Conservation (phyloP, 352 stramenopile species). For the Pseudoperonospora humuli region DNA sequence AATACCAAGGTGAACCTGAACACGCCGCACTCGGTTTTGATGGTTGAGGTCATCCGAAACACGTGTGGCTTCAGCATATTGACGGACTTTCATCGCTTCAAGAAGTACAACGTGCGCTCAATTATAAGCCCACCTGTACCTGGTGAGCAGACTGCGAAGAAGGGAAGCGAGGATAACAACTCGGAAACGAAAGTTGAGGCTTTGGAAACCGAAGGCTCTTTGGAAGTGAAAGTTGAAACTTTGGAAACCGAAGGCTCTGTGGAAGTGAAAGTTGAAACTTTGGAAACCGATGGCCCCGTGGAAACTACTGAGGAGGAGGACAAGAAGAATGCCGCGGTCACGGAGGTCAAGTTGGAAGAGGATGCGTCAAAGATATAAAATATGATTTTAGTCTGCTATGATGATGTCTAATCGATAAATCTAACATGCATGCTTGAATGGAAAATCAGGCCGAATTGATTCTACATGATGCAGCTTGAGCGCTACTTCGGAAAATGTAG, state of each 20-base stretch:
- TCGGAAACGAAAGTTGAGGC: slow-evolving; percentile 5
- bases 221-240: slow-evolving; percentile 1
- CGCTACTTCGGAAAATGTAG: slow-evolving; percentile 52
- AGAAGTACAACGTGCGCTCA: slow-evolving; percentile 73
- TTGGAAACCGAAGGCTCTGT: too few relatives aligned
- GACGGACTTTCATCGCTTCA: slow-evolving; percentile 64
- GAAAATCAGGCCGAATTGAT: slow-evolving; percentile 25
- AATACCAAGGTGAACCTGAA: slow-evolving; percentile 75
- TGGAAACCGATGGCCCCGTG: slow-evolving; percentile 1
- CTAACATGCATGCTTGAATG: slow-evolving; percentile 5
- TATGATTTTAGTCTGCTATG: slow-evolving; percentile 1
- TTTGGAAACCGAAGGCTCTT: slow-evolving; percentile 2
- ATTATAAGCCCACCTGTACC: slow-evolving; percentile 54
- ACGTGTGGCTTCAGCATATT: slow-evolving; percentile 68
- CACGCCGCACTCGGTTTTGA: slow-evolving; percentile 44
- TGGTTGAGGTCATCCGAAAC: slow-evolving; percentile 73
- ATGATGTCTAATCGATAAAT: too few relatives aligned
- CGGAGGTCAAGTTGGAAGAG: slow-evolving; percentile 3
- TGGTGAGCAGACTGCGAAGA: slow-evolving; percentile 24
- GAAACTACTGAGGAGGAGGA: background rate
- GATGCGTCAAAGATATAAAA: slow-evolving; percentile 6
- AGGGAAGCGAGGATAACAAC: slow-evolving; percentile 14
- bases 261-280: slow-evolving; percentile 2
- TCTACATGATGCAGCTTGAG: slow-evolving; percentile 21
- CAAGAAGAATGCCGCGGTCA: background rate